phyloP scores from a whole-genome alignment of 805 yeast species.

The Lipomyces mesembrius region DNA sequence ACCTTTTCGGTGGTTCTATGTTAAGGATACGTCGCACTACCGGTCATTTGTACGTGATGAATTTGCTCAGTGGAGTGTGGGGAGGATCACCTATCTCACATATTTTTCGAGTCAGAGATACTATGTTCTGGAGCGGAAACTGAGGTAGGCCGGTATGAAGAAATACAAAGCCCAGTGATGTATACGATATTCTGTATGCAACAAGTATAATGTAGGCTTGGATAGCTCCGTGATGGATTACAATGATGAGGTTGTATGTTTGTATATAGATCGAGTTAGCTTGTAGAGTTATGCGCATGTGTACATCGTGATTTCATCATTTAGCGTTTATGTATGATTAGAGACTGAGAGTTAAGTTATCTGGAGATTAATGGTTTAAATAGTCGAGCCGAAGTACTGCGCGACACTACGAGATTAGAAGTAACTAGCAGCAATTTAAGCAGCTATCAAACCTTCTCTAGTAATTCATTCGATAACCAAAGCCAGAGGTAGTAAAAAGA shows the following conservation, averaged over 20 bases:
- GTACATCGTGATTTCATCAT: neutral
- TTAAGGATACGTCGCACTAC: slow-evolving; percentile 46
- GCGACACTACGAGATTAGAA: no score
- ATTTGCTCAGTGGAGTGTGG: slow-evolving; percentile 12
- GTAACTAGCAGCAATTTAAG: no score
- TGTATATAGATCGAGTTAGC: neutral
- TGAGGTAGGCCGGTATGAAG: slow-evolving; percentile 1
- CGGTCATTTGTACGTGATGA: slow-evolving; percentile 29
- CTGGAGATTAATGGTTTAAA: no score
- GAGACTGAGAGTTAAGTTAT: neutral
- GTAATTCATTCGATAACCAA: no score
- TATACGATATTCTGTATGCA: neutral
- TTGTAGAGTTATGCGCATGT: neutral
- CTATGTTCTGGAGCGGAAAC: neutral
- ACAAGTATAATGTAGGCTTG: neutral
- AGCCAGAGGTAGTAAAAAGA: no score
- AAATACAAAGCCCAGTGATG: neutral
- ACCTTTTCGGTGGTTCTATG: slow-evolving; percentile 51
- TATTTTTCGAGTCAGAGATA: neutral
- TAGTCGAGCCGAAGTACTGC: neutral
- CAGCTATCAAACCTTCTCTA: no score
- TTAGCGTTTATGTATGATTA: neutral
- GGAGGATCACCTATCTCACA: neutral
- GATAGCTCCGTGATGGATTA: neutral
- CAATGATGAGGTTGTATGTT: neutral